A percentile compares a stretch with the other conserved stretches of the same genome.
Evolutionary conservation across 2,329 filamentous ascomycete genomes (phyloP).

Genomic region (Aspergillus sp.): DNA sequence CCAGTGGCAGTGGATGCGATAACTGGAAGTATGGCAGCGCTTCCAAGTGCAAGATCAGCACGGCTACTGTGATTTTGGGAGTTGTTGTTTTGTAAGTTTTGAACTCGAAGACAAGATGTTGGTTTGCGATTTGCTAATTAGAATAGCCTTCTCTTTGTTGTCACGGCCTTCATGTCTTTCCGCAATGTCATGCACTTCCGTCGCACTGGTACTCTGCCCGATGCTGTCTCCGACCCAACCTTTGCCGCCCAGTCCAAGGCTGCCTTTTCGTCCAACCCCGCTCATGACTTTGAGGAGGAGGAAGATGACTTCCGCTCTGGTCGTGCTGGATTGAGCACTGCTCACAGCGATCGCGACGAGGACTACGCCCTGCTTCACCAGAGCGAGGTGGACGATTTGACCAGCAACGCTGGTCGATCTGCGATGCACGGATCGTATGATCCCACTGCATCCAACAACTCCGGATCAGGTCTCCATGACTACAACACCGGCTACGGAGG

Average conservation of each 20-base stretch:
- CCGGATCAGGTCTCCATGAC: constrained; percentile 32
- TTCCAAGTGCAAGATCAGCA: constrained; percentile 53
- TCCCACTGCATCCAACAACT: constrained; percentile 24
- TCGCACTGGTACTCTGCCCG: constrained; percentile 52
- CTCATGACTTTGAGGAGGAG: constrained; percentile 42
- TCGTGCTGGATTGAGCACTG: constrained; percentile 35
- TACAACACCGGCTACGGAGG: constrained; percentile 40
- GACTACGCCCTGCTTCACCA: constrained; percentile 51
- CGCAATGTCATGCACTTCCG: constrained; percentile 54
- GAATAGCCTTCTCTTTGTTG: constrained; percentile 48
- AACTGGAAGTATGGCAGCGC: constrained; percentile 52
- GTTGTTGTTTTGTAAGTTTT: constrained; percentile 52
- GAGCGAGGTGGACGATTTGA: constrained; percentile 40
- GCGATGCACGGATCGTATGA: constrained; percentile 37
- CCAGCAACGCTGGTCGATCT: constrained; percentile 27
- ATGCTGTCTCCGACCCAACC: constrained; percentile 38
- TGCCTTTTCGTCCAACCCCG: constrained; percentile 44
- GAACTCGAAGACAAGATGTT: not conserved
- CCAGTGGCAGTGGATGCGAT: constrained; percentile 46
- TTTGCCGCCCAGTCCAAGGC: constrained; percentile 47
- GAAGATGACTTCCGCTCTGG: constrained; percentile 41
- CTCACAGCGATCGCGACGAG: constrained; percentile 40
- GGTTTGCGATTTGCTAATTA: constrained; percentile 1
- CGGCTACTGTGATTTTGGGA: constrained; percentile 52
- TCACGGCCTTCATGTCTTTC: constrained; percentile 50